Base-by-base conservation (phyloP, 208 protist genomes). In the Crithidia bombi region DNA sequence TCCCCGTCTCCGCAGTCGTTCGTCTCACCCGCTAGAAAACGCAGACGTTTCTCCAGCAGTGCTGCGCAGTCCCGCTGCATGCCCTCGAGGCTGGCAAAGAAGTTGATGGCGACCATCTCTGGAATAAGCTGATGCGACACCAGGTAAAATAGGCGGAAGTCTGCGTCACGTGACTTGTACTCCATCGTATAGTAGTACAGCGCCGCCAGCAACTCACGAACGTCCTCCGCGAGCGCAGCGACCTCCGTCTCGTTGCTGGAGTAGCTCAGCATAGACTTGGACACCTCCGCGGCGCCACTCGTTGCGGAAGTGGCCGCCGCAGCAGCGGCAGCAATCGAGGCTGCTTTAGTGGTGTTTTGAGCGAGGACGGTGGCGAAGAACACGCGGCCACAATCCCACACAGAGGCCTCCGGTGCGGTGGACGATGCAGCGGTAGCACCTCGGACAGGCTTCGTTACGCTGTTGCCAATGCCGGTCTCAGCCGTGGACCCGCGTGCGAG, bases 81-180 rank as follows among this genome's bases (percentile, higher is more conserved):
- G 6, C 81, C 81, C 54, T 94, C 85, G 11, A 96, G 32, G 39
- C 78, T 87, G 0, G 82, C 86, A 75, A 83, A 96, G 61, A 96
- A 96, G 61, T 96, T 96, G 36, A 96, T 78, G 1, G 73, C 91
- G 21, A 92, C 87, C 73, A 89, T 73, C 67, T 96, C 91, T 2
- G 91, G 88, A 30, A 96, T 74, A 32, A 91, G 81, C 61, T 96
- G 91, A 64, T 94, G 89, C 3, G 91, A 83, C 14, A 93, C 79
- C 19, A 96, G 75, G 75, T 91, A 93, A 51, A 96, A 96, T 21
- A 96, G 82, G 11, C 85, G 82, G 69, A 93, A 91, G 73, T 96
- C 91, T 0, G 84, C 69, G 63, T 96, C 91, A 3, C 51, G 39
- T 32, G 90, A 86, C 46, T 92, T 93, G 79, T 88, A 94, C 68